Conservation (phyloP, 179 eudicot species). For the Beta corolliflora region DNA sequence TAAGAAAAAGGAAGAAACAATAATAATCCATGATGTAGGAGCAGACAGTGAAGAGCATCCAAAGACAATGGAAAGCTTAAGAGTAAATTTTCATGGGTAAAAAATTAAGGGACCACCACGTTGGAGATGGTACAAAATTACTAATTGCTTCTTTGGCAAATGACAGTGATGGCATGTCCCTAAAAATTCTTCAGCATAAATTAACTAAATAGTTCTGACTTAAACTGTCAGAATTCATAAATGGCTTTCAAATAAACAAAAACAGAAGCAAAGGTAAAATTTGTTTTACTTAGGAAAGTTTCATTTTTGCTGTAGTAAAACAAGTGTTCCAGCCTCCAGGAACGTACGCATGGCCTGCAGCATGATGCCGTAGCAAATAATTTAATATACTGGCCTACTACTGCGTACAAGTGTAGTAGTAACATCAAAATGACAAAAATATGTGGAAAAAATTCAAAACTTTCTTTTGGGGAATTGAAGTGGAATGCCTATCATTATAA, state of each 20-base stretch:
- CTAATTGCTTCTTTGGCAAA: not conserved
- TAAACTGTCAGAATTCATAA: not conserved
- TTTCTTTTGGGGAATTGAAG: slow-evolving; percentile 16
- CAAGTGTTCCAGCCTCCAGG: slow-evolving; percentile 12
- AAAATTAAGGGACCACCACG: slow-evolving; percentile 17
- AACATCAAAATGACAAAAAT: not conserved
- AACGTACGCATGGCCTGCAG: slow-evolving; percentile 34
- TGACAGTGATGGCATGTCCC: not conserved
- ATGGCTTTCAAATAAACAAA: not conserved
- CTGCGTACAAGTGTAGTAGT: not conserved
- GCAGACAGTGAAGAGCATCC: too few relatives aligned
- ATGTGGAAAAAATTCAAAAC: slow-evolving; percentile 12
- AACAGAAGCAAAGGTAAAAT: slow-evolving; percentile 19
- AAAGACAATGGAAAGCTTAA: not conserved
- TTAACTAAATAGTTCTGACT: not conserved
- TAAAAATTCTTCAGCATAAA: slow-evolving; percentile 17
- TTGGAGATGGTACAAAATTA: not conserved
- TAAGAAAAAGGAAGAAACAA: too few relatives aligned
- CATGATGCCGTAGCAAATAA: slow-evolving; percentile 32
- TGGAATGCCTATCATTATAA: slow-evolving; percentile 15
- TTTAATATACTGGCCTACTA: slow-evolving; percentile 6
- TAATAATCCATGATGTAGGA: too few relatives aligned
- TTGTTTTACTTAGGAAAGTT: slow-evolving; percentile 8
- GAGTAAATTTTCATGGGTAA: not conserved
- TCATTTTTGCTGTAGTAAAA: not conserved